These are phyloP conservation scores for Ceratocystis eucalypticola DNA, from an alignment of 2,329 filamentous ascomycete genomes.

Conservation along the genomic window DNA sequence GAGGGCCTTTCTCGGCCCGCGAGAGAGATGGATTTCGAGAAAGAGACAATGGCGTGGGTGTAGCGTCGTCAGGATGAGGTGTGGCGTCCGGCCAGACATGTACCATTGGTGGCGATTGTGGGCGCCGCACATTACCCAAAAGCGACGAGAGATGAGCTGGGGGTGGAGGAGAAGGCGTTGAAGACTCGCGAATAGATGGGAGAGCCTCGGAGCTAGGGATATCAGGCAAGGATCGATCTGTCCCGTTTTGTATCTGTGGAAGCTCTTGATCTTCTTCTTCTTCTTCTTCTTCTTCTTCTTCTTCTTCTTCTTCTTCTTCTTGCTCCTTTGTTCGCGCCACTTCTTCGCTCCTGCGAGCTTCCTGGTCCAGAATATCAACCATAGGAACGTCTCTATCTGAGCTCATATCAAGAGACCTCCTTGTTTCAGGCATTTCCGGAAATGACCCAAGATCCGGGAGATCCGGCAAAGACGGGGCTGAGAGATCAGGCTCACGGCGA, in stretches of 20 bases:
- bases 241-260: conserved; percentile 7
- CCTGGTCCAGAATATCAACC: conserved; percentile 13
- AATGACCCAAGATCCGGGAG: conserved; percentile 13
- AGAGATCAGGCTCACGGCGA: conserved; percentile 1
- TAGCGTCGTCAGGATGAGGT: conserved; percentile 10
- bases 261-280: conserved; percentile 11
- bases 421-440: conserved; percentile 7
- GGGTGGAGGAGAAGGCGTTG: conserved; percentile 9
- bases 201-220: conserved; percentile 19
- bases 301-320: conserved; percentile 2
- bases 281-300: neutral
- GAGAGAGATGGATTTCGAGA: conserved; percentile 13
- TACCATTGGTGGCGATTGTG: conserved; percentile 5
- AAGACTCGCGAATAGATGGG: conserved; percentile 14
- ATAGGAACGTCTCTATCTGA: conserved; percentile 8
- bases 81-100: conserved; percentile 10
- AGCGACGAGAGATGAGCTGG: conserved; percentile 5
- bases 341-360: neutral
- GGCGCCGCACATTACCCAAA: conserved; percentile 1
- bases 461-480: conserved; percentile 12
- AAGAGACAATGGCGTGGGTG: conserved; percentile 9
- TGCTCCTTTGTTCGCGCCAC: neutral
- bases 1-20: conserved; percentile 6
- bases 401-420: neutral
- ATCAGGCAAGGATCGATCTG: conserved; percentile 14